phyloP scores from a whole-genome alignment of 2,329 filamentous ascomycete genomes.

The Botrytis galanthina region DNA sequence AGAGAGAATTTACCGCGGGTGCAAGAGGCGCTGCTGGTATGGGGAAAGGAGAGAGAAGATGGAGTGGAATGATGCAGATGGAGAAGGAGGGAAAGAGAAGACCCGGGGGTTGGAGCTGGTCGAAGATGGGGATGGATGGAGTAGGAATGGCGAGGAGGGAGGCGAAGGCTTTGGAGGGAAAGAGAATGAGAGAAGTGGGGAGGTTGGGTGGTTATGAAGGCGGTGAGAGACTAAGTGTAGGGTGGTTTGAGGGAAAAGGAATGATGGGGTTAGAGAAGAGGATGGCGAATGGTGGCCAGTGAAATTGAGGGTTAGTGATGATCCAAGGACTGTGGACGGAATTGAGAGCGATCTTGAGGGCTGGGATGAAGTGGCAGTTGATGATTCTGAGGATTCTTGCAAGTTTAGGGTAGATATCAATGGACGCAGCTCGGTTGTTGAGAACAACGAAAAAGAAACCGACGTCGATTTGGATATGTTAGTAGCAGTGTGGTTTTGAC shows the following conservation, averaged over 20 bases:
- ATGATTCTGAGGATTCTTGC: background rate
- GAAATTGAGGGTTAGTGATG: background rate
- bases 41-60: conserved; percentile 5
- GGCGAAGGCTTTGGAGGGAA: conserved; percentile 8
- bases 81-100: conserved; percentile 15
- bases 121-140: conserved; percentile 16
- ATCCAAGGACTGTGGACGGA: background rate
- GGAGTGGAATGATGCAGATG: conserved; percentile 7
- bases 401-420: too few relatives aligned
- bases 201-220: conserved; percentile 14
- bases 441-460: background rate
- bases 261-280: conserved; percentile 4
- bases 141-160: conserved; percentile 10
- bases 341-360: conserved; percentile 8
- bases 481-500: conserved; percentile 18
- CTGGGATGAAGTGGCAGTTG: background rate
- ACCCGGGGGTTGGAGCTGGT: conserved; percentile 12
- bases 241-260: background rate
- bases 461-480: conserved; percentile 16
- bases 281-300: background rate
- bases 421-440: background rate
- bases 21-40: background rate
- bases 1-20: conserved; percentile 26
- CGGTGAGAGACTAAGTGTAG: background rate
- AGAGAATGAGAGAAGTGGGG: conserved; percentile 13